These are phyloP conservation scores for Tetrapisispora taiwanensis DNA, from an alignment of 805 yeast species.

Conservation along the genomic window DNA sequence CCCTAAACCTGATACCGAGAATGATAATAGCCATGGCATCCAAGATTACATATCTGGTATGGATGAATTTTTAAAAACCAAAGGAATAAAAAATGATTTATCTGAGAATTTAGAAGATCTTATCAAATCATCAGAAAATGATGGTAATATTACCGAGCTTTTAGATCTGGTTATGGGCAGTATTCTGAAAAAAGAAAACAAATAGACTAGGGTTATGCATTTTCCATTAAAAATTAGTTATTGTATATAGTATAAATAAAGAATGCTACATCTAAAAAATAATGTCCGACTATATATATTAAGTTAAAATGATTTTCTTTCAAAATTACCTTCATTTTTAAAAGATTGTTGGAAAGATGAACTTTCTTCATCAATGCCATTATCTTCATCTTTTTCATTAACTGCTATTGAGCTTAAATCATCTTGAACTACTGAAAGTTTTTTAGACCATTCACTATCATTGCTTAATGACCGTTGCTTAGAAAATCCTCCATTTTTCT, in stretches of 20 bases:
- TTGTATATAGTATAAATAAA: not conserved
- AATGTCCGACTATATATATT: not conserved
- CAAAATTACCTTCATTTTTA: not conserved
- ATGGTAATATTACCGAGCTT: slow-evolving; percentile 9
- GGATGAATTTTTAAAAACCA: slow-evolving; percentile 2
- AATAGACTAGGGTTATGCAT: not conserved
- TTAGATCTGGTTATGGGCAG: slow-evolving; percentile 7
- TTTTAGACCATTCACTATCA: slow-evolving; percentile 5
- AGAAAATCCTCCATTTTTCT: not conserved
- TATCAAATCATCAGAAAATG: slow-evolving; percentile 7
- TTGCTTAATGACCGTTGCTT: slow-evolving; percentile 4
- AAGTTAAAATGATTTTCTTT: not conserved
- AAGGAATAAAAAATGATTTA: not conserved
- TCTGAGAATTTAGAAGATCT: slow-evolving; percentile 7
- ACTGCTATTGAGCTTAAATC: not conserved
- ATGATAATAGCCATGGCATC: slow-evolving; percentile 2
- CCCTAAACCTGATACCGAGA: not conserved
- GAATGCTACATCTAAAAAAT: not conserved
- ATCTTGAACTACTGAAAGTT: not conserved
- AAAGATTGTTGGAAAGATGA: not conserved
- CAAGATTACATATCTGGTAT: slow-evolving; percentile 4
- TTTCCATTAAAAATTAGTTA: not conserved
- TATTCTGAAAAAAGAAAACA: not conserved
- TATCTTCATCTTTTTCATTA: not conserved
- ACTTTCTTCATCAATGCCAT: not conserved